A percentile compares a stretch with the other conserved stretches of the same genome.
Evolutionary conservation across 805 yeast genomes (phyloP).

Genomic region (Wickerhamomyces rabaulensis): DNA sequence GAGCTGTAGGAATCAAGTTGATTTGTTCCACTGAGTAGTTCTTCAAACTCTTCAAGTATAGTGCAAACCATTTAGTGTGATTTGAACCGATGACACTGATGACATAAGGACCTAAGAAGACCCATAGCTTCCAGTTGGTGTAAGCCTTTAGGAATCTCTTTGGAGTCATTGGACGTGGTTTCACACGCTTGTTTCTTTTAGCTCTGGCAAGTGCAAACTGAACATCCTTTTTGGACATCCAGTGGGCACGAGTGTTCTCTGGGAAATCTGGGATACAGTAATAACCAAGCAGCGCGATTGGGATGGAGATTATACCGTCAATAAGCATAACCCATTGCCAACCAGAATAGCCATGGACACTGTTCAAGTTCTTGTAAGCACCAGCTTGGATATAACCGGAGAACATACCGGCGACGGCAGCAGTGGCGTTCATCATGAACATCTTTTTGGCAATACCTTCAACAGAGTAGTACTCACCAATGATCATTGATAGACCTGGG

Average conservation of each 20-base stretch:
- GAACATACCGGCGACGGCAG: conserved; percentile 38
- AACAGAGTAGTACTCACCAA: conserved; percentile 3
- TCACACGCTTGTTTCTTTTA: conserved; percentile 38
- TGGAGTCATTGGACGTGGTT: conserved; percentile 46
- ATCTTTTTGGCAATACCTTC: conserved; percentile 2
- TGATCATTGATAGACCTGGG: conserved; percentile 1
- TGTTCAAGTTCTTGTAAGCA: conserved; percentile 40
- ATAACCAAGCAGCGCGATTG: conserved; percentile 1
- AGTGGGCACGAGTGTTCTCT: conserved; percentile 5
- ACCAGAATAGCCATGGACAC: conserved; percentile 47
- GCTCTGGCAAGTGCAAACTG: conserved; percentile 26
- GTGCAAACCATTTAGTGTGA: background rate
- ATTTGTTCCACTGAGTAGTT: conserved; percentile 1
- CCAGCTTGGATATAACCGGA: conserved; percentile 61
- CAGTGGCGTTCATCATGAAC: conserved; percentile 10
- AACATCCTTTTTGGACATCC: conserved; percentile 8
- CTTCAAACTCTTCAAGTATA: conserved; percentile 2
- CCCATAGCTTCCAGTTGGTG: conserved; percentile 40
- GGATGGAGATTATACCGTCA: background rate
- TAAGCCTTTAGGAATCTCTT: conserved; percentile 29
- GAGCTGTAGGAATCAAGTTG: conserved; percentile 6
- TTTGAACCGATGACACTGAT: conserved; percentile 1
- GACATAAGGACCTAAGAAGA: conserved; percentile 2
- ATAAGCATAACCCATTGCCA: conserved; percentile 52
- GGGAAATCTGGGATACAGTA: conserved; percentile 33